A percentile compares a stretch with the other conserved stretches of the same genome.
Evolutionary conservation across 805 yeast genomes (phyloP).

Genomic region (Jamesozyma gamospora): DNA sequence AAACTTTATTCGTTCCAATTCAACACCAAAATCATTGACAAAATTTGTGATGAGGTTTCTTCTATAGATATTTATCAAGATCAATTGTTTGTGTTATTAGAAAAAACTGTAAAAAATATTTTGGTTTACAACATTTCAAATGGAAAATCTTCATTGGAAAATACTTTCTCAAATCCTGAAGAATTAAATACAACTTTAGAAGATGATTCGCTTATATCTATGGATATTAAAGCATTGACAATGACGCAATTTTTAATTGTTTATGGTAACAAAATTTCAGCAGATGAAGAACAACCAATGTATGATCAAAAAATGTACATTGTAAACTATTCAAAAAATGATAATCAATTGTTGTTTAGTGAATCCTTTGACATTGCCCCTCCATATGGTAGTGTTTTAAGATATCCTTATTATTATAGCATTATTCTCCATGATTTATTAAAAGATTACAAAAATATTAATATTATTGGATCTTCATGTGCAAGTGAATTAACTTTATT

Average conservation of each 20-base stretch:
- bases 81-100: slow-evolving; percentile 2
- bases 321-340: slow-evolving; percentile 6
- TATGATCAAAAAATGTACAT: slow-evolving; percentile 24
- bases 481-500: slow-evolving; percentile 53
- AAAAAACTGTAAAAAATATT: not conserved
- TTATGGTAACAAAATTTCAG: slow-evolving; percentile 22
- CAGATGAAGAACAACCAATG: slow-evolving; percentile 14
- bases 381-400: slow-evolving; percentile 41
- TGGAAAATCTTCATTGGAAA: slow-evolving; percentile 7
- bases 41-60: slow-evolving; percentile 4
- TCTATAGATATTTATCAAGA: slow-evolving; percentile 11
- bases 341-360: slow-evolving; percentile 9
- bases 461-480: slow-evolving; percentile 48
- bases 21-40: not conserved
- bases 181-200: slow-evolving; percentile 20
- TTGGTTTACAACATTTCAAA: slow-evolving; percentile 1
- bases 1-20: slow-evolving; percentile 4
- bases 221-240: slow-evolving; percentile 16
- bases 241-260: slow-evolving; percentile 18
- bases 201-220: slow-evolving; percentile 25
- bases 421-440: slow-evolving; percentile 35
- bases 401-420: slow-evolving; percentile 40
- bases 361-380: slow-evolving; percentile 39
- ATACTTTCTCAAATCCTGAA: slow-evolving; percentile 19
- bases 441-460: slow-evolving; percentile 23